Conservation (phyloP, 257 asterid species). For the Ocimum tenuiflorum region DNA sequence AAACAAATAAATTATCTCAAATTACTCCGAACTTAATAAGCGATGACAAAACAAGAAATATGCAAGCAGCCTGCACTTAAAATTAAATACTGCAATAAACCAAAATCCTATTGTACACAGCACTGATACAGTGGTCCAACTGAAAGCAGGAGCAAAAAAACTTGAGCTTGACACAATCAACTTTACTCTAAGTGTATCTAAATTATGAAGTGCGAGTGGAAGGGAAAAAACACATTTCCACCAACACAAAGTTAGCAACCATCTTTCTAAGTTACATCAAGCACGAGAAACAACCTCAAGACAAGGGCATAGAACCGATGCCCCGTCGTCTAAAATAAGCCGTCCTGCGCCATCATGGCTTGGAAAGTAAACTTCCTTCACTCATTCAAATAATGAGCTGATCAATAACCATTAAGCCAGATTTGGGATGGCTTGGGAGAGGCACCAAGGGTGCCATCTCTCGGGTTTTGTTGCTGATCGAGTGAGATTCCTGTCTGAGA, state of each 20-base stretch:
- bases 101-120: slow-evolving; percentile 13
- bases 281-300: slow-evolving; percentile 45
- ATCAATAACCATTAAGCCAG: slow-evolving; percentile 78
- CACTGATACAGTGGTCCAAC: slow-evolving; percentile 12
- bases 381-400: slow-evolving; percentile 35
- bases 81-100: no score
- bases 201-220: slow-evolving; percentile 18
- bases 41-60: no score
- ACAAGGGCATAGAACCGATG: slow-evolving; percentile 32
- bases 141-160: slow-evolving; percentile 17
- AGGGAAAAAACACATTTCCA: slow-evolving; percentile 22
- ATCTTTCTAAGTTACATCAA: slow-evolving; percentile 44
- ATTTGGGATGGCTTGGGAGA: slow-evolving; percentile 69
- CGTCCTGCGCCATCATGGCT: slow-evolving; percentile 19
- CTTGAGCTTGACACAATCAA: slow-evolving; percentile 18
- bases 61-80: no score
- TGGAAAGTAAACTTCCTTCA: slow-evolving; percentile 38
- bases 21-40: no score
- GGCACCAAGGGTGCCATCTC: slow-evolving; percentile 58
- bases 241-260: slow-evolving; percentile 46
- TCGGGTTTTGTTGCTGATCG: slow-evolving; percentile 61
- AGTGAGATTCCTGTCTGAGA: slow-evolving; percentile 57
- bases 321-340: slow-evolving; percentile 9
- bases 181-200: slow-evolving; percentile 13
- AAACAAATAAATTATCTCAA: no score